Evolutionary conservation across 495 filamentous ascomycete genomes (phyloP), one percentile per base, ranked within the genome.

Genomic region (Lentithecium fluviatile): DNA sequence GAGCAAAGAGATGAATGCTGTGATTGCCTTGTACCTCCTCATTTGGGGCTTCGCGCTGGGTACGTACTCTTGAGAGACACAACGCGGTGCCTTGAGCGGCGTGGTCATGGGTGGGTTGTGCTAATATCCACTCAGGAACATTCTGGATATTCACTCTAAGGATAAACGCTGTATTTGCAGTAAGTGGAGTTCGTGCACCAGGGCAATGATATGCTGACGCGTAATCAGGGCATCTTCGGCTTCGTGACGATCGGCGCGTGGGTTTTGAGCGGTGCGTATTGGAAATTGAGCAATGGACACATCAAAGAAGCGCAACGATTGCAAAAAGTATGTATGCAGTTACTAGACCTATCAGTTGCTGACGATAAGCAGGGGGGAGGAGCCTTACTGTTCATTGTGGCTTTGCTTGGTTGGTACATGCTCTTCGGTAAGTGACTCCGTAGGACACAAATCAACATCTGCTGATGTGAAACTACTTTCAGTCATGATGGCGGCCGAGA

Each of bases 41-140:
- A 77, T 81, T 2, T 82, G 79, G 81, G 81, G 81, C 0, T 83
- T 82, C 47, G 79, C 79, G 23, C 65, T 82, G 15, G 80, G 29
- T 32, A 32, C 3, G 29, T 32, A 3, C 4, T 3, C 10, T 32
- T 10, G 29, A 10, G 29, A 32, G 4, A 32, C n/a, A n/a, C n/a
- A n/a, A n/a, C n/a, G n/a, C n/a, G n/a, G n/a, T n/a, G n/a, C n/a
- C n/a, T n/a, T n/a, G n/a, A n/a, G n/a, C n/a, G n/a, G n/a, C n/a
- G n/a, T n/a, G n/a, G n/a, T n/a, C n/a, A n/a, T n/a, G n/a, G n/a
- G n/a, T n/a, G n/a, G n/a, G n/a, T n/a, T 32, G 10, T 32, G 29
- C 29, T 32, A 10, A 32, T 32, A 32, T 10, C 29, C 29, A 32
- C 10, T 32, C 10, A 32, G 29, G 81, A 50, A 83, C 80, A 0